Evolutionary conservation across 164 flowering plant genomes (phyloP), one percentile per base, ranked within the genome.

Genomic region (Tetracentron sinense): DNA sequence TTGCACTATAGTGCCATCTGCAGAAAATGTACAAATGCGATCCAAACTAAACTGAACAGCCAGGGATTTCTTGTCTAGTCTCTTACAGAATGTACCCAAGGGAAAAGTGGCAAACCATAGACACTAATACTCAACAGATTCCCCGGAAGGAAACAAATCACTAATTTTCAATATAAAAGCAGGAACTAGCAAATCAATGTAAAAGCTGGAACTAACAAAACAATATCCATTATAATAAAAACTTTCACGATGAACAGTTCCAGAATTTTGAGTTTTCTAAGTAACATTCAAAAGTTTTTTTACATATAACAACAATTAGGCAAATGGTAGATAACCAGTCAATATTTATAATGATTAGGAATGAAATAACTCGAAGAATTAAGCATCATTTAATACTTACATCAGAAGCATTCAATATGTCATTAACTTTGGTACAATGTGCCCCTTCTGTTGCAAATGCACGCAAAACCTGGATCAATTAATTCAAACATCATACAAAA

Each of bases 401-500:
- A 60, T 87, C 86, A 56, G 99, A 95, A 42, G 94, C 69, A 72
- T 90, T 73, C 48, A 95, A 66, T 72, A 95, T 80, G 7, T 92
- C 97, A 51, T 92, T 89, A 60, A 92, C 98, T 84, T 82, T 90
- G 28, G 77, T 77, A 71, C 98, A 95, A 69, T 95, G 92, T 54
- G 97, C 98, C 21, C 99, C 99, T 76, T 95, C 99, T 3, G 97
- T 82, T 44, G 99, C 96, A 81, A 95, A 92, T 68, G 97, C 97
- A 74, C 88, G 97, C 79, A 95, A 78, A 50, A 95, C 97, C 99
- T 92, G 82, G 62, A 78, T 35, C 38, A 66, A 48, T 16, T 44
- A 21, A 27, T 27, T 49, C 22, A 28, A 35, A 67, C 38, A 29
- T 38, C 12, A 58, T 7, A 56, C 16, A 21, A 1, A 21, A 54